These are phyloP conservation scores for Debaryomycetaceae sp. DNA, from an alignment of 1,139 yeast species.

Conservation along the genomic window DNA sequence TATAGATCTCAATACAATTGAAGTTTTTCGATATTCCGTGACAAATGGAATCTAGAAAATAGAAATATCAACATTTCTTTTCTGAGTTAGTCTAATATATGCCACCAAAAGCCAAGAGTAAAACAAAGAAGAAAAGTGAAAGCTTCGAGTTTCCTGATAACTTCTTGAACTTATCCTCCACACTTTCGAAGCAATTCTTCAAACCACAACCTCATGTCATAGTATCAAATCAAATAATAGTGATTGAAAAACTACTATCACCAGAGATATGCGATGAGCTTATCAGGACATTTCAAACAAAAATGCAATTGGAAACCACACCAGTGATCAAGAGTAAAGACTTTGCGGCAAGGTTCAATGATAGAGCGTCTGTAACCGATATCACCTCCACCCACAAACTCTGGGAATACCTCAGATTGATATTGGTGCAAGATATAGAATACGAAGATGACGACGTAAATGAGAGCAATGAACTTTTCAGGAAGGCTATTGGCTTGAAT, in stretches of 20 bases:
- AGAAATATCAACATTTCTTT: too few relatives aligned
- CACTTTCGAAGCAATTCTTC: constrained; percentile 24
- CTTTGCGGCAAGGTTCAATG: constrained; percentile 61
- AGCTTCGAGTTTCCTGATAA: constrained; percentile 26
- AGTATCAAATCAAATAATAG: constrained; percentile 42
- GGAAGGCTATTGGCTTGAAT: constrained; percentile 47
- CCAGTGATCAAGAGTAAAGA: constrained; percentile 47
- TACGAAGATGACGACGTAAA: constrained; percentile 28
- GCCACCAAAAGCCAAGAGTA: neutral
- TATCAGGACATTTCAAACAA: constrained; percentile 31
- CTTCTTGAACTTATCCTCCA: constrained; percentile 19
- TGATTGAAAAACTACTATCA: constrained; percentile 43
- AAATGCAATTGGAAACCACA: constrained; percentile 43
- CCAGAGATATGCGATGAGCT: constrained; percentile 42
- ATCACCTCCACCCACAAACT: constrained; percentile 33
- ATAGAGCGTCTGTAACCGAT: constrained; percentile 45
- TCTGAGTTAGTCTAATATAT: neutral
- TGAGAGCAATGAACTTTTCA: constrained; percentile 25
- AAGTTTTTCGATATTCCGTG: too few relatives aligned
- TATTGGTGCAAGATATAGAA: constrained; percentile 29
- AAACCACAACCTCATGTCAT: constrained; percentile 32
- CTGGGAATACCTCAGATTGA: constrained; percentile 40
- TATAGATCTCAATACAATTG: neutral
- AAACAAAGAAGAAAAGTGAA: constrained; percentile 1
- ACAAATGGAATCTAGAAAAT: too few relatives aligned